Percentiles rank a stretch among this genome's conserved stretches.
Evolutionary conservation across 106 monocot genomes (phyloP).

Genomic region (Apostasia ramifera): DNA sequence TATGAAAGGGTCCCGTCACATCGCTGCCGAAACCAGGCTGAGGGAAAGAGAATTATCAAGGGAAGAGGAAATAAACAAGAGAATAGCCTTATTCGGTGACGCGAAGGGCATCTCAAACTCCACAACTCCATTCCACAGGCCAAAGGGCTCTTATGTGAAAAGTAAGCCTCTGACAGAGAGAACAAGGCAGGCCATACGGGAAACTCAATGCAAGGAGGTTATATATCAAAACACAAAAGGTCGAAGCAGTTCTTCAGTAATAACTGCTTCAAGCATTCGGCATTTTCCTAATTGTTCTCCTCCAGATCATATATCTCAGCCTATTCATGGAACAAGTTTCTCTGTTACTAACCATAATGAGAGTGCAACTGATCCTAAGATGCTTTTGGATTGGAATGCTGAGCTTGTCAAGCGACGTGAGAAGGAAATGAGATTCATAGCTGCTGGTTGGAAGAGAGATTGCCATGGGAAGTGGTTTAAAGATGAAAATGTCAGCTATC

Average conservation of each 20-base stretch:
- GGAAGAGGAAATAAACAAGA: conserved; percentile 47
- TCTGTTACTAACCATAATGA: neutral
- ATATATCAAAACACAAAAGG: conserved; percentile 1
- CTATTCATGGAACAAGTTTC: neutral
- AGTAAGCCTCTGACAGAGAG: conserved; percentile 41
- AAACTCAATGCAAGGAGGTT: conserved; percentile 18
- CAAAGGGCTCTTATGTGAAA: neutral
- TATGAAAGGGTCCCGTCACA: conserved; percentile 63
- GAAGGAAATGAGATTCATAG: conserved; percentile 61
- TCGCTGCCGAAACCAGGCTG: conserved; percentile 40
- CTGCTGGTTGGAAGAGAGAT: conserved; percentile 81
- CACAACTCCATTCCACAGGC: neutral
- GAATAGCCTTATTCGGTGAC: conserved; percentile 40
- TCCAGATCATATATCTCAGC: neutral
- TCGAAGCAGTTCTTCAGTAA: neutral
- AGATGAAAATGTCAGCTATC: conserved; percentile 72
- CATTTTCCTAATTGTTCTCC: neutral
- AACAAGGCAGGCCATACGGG: conserved; percentile 37
- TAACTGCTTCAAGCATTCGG: too few species aligned
- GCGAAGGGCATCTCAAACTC: neutral
- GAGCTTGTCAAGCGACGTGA: conserved; percentile 25
- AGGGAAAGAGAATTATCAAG: conserved; percentile 44
- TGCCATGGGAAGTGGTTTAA: conserved; percentile 68
- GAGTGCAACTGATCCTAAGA: conserved; percentile 10
- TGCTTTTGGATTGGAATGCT: conserved; percentile 12